A percentile compares a stretch with the other conserved stretches of the same genome.
phyloP scores from a whole-genome alignment of 2,329 filamentous ascomycete species.

The Cladobotryum protrusum region DNA sequence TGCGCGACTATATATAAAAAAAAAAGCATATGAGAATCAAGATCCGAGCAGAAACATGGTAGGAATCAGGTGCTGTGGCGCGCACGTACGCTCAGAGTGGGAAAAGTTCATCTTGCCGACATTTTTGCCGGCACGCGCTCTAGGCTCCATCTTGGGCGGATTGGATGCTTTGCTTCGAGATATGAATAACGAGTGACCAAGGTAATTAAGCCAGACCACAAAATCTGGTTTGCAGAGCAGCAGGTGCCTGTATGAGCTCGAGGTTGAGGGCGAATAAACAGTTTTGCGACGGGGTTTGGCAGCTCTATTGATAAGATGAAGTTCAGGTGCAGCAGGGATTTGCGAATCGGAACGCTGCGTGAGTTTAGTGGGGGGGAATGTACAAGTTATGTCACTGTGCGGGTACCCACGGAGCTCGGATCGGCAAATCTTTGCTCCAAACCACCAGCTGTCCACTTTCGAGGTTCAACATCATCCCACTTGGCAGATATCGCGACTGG shows the following conservation, averaged over 20 bases:
- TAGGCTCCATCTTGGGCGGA: conserved; percentile 59
- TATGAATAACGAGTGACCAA: background rate
- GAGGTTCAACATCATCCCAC: conserved; percentile 1
- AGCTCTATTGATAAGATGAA: background rate
- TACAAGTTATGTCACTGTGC: conserved; percentile 7
- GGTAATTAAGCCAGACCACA: background rate
- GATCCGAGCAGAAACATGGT: too few species aligned
- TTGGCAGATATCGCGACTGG: too few species aligned
- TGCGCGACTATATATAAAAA: conserved; percentile 50
- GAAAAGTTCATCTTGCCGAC: conserved; percentile 78
- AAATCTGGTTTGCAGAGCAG: background rate
- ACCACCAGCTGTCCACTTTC: conserved; percentile 13
- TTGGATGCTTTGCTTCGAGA: background rate
- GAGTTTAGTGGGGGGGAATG: background rate
- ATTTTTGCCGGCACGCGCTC: conserved; percentile 71
- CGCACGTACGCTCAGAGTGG: conserved; percentile 58
- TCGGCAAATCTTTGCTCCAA: conserved; percentile 35
- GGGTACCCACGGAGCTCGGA: conserved; percentile 3
- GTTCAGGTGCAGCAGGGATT: background rate
- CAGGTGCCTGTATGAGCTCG: background rate
- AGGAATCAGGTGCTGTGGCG: background rate
- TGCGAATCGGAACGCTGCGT: background rate
- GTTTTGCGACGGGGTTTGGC: background rate
- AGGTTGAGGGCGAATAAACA: background rate
- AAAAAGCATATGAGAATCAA: background rate